Conservation (phyloP, 1,139 yeast species). For the Lodderomyces theae region DNA sequence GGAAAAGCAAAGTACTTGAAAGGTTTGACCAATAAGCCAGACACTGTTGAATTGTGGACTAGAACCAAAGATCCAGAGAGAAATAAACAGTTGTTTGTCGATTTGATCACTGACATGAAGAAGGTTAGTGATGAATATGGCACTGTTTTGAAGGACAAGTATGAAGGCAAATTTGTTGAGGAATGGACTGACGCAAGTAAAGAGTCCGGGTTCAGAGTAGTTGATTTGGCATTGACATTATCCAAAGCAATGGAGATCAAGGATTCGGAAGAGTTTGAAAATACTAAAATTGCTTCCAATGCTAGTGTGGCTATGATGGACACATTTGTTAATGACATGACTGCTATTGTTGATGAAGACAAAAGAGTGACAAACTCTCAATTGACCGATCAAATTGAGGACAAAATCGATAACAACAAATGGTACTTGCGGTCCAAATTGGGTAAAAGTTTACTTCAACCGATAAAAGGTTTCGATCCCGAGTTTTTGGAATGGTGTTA, state of each 20-base stretch:
- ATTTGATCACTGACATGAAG: constrained; percentile 52
- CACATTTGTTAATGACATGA: constrained; percentile 84
- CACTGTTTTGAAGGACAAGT: constrained; percentile 65
- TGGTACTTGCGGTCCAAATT: constrained; percentile 63
- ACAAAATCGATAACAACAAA: constrained; percentile 72
- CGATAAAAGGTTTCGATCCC: constrained; percentile 59
- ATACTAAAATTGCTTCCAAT: constrained; percentile 69
- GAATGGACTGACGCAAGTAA: constrained; percentile 72
- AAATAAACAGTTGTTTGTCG: constrained; percentile 62
- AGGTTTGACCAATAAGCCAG: constrained; percentile 43
- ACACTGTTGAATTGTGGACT: constrained; percentile 64
- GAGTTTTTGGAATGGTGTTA: constrained; percentile 90
- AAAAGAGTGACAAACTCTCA: constrained; percentile 68
- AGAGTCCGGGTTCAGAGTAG: constrained; percentile 34
- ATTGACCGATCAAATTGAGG: constrained; percentile 75
- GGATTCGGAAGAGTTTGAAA: constrained; percentile 73
- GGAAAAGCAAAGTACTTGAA: constrained; percentile 83
- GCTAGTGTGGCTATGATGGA: constrained; percentile 82
- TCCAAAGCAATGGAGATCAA: constrained; percentile 62
- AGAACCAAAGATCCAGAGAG: constrained; percentile 81
- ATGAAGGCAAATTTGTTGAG: constrained; percentile 76
- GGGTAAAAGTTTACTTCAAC: constrained; percentile 52
- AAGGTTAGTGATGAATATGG: constrained; percentile 55
- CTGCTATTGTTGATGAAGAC: constrained; percentile 84
- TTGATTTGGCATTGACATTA: constrained; percentile 59